phyloP scores from a whole-genome alignment of 257 asterid genomes.

The Lavandula angustifolia region DNA sequence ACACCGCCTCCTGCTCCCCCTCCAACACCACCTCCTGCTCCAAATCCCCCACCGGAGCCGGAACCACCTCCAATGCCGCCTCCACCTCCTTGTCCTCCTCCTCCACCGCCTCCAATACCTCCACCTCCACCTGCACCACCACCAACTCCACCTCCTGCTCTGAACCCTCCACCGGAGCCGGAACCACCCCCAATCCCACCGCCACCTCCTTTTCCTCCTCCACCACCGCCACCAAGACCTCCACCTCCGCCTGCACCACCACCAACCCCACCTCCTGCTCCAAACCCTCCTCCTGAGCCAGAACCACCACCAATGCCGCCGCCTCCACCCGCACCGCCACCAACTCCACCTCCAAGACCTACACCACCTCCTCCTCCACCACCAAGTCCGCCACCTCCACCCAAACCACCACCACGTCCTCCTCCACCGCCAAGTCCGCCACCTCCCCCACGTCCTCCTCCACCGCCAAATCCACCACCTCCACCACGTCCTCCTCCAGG shows the following conservation, averaged over 20 bases:
- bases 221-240: slow-evolving; percentile 37
- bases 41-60: slow-evolving; percentile 40
- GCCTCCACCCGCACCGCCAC: slow-evolving; percentile 36
- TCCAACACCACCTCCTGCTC: slow-evolving; percentile 42
- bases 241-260: slow-evolving; percentile 32
- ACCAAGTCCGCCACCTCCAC: slow-evolving; percentile 38
- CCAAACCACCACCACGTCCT: slow-evolving; percentile 34
- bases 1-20: slow-evolving; percentile 43
- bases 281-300: slow-evolving; percentile 42
- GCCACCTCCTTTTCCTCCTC: slow-evolving; percentile 37
- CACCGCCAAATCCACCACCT: slow-evolving; percentile 29
- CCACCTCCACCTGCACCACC: slow-evolving; percentile 34
- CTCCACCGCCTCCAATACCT: slow-evolving; percentile 34
- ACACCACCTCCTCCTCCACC: slow-evolving; percentile 34
- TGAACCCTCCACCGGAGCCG: slow-evolving; percentile 31
- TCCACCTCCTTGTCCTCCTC: slow-evolving; percentile 42
- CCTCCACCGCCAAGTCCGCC: not conserved
- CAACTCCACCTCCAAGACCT: slow-evolving; percentile 35
- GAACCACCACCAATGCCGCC: slow-evolving; percentile 46
- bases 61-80: slow-evolving; percentile 38
- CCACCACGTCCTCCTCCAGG: slow-evolving; percentile 30
- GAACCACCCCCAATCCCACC: slow-evolving; percentile 38
- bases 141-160: slow-evolving; percentile 41
- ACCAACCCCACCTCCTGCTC: slow-evolving; percentile 30
- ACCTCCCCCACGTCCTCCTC: slow-evolving; percentile 16